phyloP scores from a whole-genome alignment of 768 basidiomycete genomes.

The Collybia sp. region DNA sequence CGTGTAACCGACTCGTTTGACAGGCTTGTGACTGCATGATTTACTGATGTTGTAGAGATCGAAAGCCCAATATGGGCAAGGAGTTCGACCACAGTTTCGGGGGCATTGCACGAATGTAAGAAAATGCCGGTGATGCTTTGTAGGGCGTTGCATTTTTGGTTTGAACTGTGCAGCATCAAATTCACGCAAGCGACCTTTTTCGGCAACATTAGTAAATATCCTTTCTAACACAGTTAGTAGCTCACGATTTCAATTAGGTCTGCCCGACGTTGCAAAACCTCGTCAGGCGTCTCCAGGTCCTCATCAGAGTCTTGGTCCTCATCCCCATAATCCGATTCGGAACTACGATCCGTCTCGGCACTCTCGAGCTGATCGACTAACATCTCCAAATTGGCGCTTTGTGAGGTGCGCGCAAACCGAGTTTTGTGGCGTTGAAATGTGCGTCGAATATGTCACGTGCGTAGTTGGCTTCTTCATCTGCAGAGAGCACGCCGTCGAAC shows the following conservation, averaged over 20 bases:
- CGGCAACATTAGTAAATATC: background rate
- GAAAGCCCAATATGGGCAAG: constrained; percentile 22
- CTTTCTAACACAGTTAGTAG: background rate
- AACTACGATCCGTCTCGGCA: background rate
- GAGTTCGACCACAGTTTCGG: background rate
- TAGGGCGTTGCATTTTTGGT: constrained; percentile 1
- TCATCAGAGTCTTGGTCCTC: background rate
- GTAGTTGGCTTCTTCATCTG: background rate
- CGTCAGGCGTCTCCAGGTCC: background rate
- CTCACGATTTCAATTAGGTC: background rate
- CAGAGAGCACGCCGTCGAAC: background rate
- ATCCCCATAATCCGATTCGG: background rate
- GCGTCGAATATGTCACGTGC: too few relatives aligned
- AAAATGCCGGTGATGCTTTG: constrained; percentile 1
- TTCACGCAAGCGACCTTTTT: background rate
- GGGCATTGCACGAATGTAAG: background rate
- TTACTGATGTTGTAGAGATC: constrained; percentile 11
- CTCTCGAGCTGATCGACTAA: background rate
- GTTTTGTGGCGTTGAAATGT: background rate
- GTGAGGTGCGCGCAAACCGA: background rate
- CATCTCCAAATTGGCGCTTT: background rate
- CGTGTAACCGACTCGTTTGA: constrained; percentile 6
- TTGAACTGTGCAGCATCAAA: background rate
- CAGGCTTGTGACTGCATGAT: constrained; percentile 7
- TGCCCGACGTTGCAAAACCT: background rate